These are phyloP conservation scores for Claviceps arundinis DNA, from an alignment of 2,329 filamentous ascomycete genomes.

Conservation along the genomic window DNA sequence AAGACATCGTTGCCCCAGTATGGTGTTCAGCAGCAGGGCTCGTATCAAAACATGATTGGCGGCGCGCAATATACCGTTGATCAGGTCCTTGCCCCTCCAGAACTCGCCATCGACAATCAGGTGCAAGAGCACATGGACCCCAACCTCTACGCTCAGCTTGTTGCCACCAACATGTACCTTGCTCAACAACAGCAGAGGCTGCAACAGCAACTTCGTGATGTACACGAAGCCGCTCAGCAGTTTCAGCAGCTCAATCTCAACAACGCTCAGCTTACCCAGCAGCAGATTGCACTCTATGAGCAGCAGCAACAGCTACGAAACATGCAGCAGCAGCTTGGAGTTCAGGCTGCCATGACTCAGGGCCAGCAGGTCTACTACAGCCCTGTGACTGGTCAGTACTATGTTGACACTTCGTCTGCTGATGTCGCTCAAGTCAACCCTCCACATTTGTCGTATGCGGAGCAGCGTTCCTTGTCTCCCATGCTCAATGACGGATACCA, in stretches of 20 bases:
- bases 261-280: conserved; percentile 31
- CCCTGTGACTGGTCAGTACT: conserved; percentile 74
- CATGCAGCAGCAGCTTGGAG: conserved; percentile 26
- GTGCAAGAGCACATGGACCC: conserved; percentile 69
- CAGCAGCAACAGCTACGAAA: conserved; percentile 28
- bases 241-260: conserved; percentile 65
- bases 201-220: conserved; percentile 78
- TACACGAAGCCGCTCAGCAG: conserved; percentile 73
- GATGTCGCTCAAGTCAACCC: conserved; percentile 28
- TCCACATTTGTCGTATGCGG: conserved; percentile 24
- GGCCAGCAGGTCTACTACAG: conserved; percentile 78
- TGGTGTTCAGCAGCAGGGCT: conserved; percentile 20
- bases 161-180: conserved; percentile 83
- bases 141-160: conserved; percentile 71
- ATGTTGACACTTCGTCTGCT: conserved; percentile 51
- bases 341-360: conserved; percentile 30
- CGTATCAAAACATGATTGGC: conserved; percentile 18
- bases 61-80: conserved; percentile 60
- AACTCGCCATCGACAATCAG: conserved; percentile 59
- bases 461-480: conserved; percentile 31
- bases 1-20: conserved; percentile 45
- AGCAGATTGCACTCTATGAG: conserved; percentile 33
- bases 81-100: conserved; percentile 74
- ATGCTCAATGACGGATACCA: conserved; percentile 17
- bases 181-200: conserved; percentile 90